phyloP scores from a whole-genome alignment of 495 filamentous ascomycete species.

The Daldinia vernicosa region DNA sequence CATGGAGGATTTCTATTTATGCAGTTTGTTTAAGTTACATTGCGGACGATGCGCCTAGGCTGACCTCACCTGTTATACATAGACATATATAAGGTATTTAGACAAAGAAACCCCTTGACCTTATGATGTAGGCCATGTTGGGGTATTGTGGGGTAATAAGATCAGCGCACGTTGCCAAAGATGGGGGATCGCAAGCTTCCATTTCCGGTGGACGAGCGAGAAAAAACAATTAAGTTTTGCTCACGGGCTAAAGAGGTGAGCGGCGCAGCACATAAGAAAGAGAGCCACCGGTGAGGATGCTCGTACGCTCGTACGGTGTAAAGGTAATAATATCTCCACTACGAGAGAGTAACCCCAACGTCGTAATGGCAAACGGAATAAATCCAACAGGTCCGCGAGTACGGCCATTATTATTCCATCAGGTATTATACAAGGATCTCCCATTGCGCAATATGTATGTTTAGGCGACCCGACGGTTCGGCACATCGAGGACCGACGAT shows the following conservation, averaged over 20 bases:
- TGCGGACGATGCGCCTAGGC: conserved; percentile 2
- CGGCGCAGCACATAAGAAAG: conserved; percentile 15
- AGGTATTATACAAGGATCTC: conserved; percentile 14
- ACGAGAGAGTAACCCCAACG: conserved; percentile 17
- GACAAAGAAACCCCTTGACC: conserved; percentile 20
- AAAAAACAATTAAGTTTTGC: conserved; percentile 22
- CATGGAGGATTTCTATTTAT: conserved; percentile 20
- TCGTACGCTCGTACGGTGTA: conserved; percentile 16
- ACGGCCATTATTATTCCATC: conserved; percentile 11
- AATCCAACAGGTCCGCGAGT: conserved; percentile 7
- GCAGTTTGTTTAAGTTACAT: conserved; percentile 8
- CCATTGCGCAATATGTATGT: conserved; percentile 11
- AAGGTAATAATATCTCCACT: conserved; percentile 12
- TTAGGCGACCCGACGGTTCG: conserved; percentile 17
- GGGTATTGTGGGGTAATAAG: conserved; percentile 39
- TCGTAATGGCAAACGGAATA: conserved; percentile 33
- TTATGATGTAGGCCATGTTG: conserved; percentile 30
- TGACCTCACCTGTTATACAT: conserved; percentile 16
- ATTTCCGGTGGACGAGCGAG: conserved; percentile 14
- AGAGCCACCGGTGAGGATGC: conserved; percentile 25
- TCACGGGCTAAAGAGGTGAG: background rate
- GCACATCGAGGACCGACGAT: conserved; percentile 32
- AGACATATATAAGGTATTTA: no score
- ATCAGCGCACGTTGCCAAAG: conserved; percentile 19
- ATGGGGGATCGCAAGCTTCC: conserved; percentile 27